These are phyloP conservation scores for Misopates orontium DNA, from an alignment of 257 asterid genomes.

Conservation along the genomic window DNA sequence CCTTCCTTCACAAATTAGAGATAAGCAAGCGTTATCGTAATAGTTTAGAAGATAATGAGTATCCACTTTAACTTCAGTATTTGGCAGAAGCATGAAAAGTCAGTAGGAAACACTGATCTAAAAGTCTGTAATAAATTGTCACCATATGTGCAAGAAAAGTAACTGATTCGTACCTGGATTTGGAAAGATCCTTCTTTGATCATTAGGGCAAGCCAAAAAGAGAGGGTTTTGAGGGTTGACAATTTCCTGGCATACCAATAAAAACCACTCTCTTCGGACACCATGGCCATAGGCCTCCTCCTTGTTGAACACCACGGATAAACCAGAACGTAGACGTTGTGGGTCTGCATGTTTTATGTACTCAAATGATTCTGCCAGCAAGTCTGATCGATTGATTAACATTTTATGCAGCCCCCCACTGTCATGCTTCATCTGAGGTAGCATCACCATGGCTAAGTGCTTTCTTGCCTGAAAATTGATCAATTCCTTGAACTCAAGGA, in stretches of 20 bases:
- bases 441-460: constrained; percentile 71
- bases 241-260: constrained; percentile 81
- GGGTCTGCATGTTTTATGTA: constrained; percentile 62
- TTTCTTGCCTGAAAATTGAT: constrained; percentile 79
- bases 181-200: constrained; percentile 92
- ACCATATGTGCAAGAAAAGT: too few relatives aligned
- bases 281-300: constrained; percentile 97
- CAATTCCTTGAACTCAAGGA: constrained; percentile 67
- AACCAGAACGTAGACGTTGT: constrained; percentile 53
- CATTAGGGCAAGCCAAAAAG: constrained; percentile 82
- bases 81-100: too few relatives aligned
- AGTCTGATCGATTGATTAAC: constrained; percentile 81
- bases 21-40: too few relatives aligned
- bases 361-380: constrained; percentile 76
- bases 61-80: too few relatives aligned
- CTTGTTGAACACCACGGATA: constrained; percentile 83
- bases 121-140: too few relatives aligned
- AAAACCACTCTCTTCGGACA: constrained; percentile 91
- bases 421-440: constrained; percentile 80
- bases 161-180: too few relatives aligned
- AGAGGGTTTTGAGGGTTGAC: constrained; percentile 89
- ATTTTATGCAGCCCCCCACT: constrained; percentile 77
- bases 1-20: too few relatives aligned
- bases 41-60: too few relatives aligned
- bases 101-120: too few relatives aligned